Conservation (phyloP, 1,284 basidiomycete genomes). For the Boletus sp. region DNA sequence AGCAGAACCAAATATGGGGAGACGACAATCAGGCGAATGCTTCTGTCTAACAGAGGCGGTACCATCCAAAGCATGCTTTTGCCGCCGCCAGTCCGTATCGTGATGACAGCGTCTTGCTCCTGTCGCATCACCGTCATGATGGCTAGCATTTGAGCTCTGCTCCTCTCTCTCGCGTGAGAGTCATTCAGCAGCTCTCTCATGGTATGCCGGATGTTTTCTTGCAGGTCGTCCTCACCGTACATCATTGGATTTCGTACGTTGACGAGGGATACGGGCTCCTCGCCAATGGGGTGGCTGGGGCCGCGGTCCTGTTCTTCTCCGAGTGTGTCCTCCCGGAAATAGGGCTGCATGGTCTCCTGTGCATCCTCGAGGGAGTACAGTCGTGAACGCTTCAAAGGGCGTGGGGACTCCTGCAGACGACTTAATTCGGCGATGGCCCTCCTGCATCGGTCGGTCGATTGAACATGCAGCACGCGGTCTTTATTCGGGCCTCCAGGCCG, state of each 20-base stretch:
- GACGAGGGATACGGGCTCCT: background rate
- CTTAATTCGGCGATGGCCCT: background rate
- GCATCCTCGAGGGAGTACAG: background rate
- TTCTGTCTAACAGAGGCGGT: background rate
- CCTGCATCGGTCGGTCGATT: background rate
- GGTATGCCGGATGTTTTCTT: background rate
- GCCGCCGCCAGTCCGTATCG: background rate
- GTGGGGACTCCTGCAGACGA: background rate
- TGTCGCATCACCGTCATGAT: too few species aligned
- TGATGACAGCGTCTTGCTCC: too few species aligned
- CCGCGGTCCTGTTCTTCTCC: too few species aligned
- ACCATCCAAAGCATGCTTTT: constrained; percentile 6
- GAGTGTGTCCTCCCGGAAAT: too few species aligned
- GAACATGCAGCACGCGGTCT: background rate
- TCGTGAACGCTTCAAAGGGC: background rate
- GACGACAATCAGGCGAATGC: background rate
- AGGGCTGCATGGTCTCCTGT: too few species aligned
- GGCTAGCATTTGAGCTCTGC: too few species aligned
- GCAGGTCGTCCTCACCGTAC: background rate
- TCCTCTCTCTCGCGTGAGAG: too few species aligned
- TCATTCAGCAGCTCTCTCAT: background rate
- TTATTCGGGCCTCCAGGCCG: too few species aligned
- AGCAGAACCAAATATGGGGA: background rate
- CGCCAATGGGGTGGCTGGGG: background rate
- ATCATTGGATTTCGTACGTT: background rate